A percentile compares a stretch with the other conserved stretches of the same genome.
These are phyloP conservation scores for Aspergillus luchuensis DNA, from an alignment of 2,329 filamentous ascomycete genomes.

Conservation along the genomic window DNA sequence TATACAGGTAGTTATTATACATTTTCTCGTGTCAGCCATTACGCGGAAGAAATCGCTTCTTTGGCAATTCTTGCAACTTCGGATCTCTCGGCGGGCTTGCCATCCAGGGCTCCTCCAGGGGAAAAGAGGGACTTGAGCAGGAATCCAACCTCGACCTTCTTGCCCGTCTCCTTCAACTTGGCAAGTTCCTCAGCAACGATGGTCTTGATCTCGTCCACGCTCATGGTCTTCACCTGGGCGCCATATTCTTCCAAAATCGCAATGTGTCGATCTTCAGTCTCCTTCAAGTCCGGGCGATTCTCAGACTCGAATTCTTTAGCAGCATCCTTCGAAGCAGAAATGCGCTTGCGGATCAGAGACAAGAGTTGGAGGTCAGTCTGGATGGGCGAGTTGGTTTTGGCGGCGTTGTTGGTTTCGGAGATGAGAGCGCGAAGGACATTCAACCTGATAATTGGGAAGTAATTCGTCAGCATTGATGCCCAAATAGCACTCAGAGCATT, in stretches of 20 bases:
- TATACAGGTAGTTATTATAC: conserved; percentile 29
- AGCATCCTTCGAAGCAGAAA: conserved; percentile 40
- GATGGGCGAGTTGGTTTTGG: conserved; percentile 49
- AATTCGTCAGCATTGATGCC: not conserved
- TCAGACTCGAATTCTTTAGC: conserved; percentile 45
- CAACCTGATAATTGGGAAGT: conserved; percentile 33
- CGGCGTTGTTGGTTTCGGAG: conserved; percentile 53
- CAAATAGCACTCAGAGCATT: not conserved
- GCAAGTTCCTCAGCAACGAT: conserved; percentile 41
- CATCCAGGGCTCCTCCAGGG: conserved; percentile 45
- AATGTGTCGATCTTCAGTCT: conserved; percentile 49
- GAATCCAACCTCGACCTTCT: conserved; percentile 40
- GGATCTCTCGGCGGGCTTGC: conserved; percentile 46
- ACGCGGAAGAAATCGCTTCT: conserved; percentile 33
- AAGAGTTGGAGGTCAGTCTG: conserved; percentile 51
- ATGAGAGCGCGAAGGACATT: conserved; percentile 53
- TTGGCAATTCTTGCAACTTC: conserved; percentile 46
- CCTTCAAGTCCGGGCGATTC: conserved; percentile 47
- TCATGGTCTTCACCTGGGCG: conserved; percentile 44
- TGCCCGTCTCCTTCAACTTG: conserved; percentile 37
- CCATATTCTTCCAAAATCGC: conserved; percentile 50
- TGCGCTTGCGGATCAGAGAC: conserved; percentile 49
- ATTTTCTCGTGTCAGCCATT: not conserved
- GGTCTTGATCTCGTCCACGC: conserved; percentile 42
- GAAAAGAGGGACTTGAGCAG: conserved; percentile 48